Conservation (phyloP, 805 yeast genomes). For the Barnettozyma siamensis region DNA sequence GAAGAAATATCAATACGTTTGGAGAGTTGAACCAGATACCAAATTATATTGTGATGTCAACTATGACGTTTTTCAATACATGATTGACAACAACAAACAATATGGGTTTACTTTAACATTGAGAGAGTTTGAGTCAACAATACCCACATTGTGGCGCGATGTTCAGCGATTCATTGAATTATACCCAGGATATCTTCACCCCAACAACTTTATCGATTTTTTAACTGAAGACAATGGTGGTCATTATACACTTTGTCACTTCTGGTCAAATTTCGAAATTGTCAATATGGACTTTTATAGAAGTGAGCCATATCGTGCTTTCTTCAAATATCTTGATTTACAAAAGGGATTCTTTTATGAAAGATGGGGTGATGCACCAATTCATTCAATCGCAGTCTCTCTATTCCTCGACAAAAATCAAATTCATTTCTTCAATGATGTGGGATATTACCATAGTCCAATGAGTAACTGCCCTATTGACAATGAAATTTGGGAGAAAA, state of each 20-base stretch:
- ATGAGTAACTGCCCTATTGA: slow-evolving; percentile 57
- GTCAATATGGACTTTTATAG: slow-evolving; percentile 70
- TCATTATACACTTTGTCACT: slow-evolving; percentile 69
- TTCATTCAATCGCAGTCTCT: slow-evolving; percentile 72
- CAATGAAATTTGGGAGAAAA: slow-evolving; percentile 36
- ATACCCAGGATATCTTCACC: slow-evolving; percentile 39
- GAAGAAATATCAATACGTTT: slow-evolving; percentile 46
- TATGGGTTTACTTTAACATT: slow-evolving; percentile 77
- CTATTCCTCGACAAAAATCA: slow-evolving; percentile 50
- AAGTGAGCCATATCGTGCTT: slow-evolving; percentile 47
- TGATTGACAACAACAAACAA: slow-evolving; percentile 53
- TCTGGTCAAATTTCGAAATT: slow-evolving; percentile 76
- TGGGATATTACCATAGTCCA: slow-evolving; percentile 69
- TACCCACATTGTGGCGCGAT: slow-evolving; percentile 65
- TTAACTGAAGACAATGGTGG: slow-evolving; percentile 58
- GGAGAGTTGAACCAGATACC: slow-evolving; percentile 58
- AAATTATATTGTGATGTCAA: slow-evolving; percentile 51
- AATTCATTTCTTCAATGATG: slow-evolving; percentile 67
- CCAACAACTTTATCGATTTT: slow-evolving; percentile 53
- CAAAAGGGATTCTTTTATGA: slow-evolving; percentile 81
- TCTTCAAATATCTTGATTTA: slow-evolving; percentile 56
- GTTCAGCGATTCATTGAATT: slow-evolving; percentile 57
- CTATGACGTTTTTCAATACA: slow-evolving; percentile 53
- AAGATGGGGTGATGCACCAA: slow-evolving; percentile 93
- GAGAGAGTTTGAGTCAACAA: slow-evolving; percentile 68